Base-by-base conservation (phyloP, 306 rosid species). In the Lupinus albus region DNA sequence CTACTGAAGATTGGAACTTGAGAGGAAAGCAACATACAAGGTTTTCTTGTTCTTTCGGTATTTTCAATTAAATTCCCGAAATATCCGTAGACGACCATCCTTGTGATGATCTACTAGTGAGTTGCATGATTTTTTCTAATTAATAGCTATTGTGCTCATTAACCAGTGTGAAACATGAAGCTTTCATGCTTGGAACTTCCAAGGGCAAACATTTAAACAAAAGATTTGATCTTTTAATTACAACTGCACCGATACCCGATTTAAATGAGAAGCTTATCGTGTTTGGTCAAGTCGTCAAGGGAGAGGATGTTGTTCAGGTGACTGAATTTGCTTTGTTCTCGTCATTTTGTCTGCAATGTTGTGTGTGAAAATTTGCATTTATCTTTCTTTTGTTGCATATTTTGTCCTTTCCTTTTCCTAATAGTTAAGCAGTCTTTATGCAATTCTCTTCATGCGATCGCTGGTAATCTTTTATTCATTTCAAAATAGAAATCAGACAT, bases 251-350 rank as follows among this genome's bases (percentile, higher is more conserved):
- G 1, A 94, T 94, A 51, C 97, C 99, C 17, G 96, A 91, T 83
- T 76, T 94, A 59, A 88, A 80, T 13, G 97, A 94, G 78, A 88
- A 88, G 85, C 84, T 90, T 54, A 71, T 79, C 67, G 89, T 93
- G 71, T 93, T 93, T 62, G 99, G 99, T 32, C 95, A 71, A 42
- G 98, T 93, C 72, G 11, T 93, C 79, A 86, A 82, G 86, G 98
- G 98, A 72, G 91, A 88, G 84, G 91, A 93, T 72, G 97, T 93
- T 61, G 98, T 93, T 61, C 98, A 93, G 98, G 98, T 93, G 82
- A 76, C 33, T 45, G 54, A 36, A 59, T 42, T 67, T 64, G 9
- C 69, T 68, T 30, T 46, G 16, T 42, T 66, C 20, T 46, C 71
- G 30, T 62, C 45, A 51, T 49, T 8, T 12, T 61, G 28, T 73